phyloP scores from a whole-genome alignment of 2,329 filamentous ascomycete genomes.

The Hortaea sp. region DNA sequence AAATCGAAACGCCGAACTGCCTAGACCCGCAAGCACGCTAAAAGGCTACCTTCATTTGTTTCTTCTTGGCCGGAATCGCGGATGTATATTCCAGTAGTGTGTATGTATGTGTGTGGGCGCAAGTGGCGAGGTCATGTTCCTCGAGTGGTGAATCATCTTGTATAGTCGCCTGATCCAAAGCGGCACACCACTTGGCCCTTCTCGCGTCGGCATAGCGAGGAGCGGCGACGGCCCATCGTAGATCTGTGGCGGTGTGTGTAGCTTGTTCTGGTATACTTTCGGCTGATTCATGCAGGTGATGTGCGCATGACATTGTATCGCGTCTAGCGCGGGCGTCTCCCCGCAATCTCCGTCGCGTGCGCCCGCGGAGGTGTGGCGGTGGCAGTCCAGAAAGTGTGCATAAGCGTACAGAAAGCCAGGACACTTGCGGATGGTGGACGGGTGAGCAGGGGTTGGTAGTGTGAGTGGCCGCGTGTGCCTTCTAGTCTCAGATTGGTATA shows the following conservation, averaged over 20 bases:
- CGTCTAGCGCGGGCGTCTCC: not conserved
- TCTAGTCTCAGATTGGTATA: slow-evolving; percentile 25
- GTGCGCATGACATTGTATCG: not conserved
- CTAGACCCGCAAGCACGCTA: not conserved
- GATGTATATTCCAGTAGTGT: not conserved
- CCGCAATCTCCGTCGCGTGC: not conserved
- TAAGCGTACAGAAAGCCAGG: too few species aligned
- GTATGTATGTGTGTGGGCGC: not conserved
- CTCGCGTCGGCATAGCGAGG: not conserved
- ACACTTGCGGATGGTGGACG: too few species aligned
- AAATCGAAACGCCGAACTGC: not conserved
- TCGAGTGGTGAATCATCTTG: not conserved
- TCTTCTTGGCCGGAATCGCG: not conserved
- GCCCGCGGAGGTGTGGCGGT: not conserved
- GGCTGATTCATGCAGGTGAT: not conserved
- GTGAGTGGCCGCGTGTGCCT: not conserved
- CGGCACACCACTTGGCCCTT: not conserved
- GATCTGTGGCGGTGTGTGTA: not conserved
- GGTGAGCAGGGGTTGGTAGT: not conserved
- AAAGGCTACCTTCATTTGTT: too few species aligned
- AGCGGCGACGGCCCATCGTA: not conserved
- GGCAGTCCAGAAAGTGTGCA: too few species aligned
- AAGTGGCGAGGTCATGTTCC: not conserved
- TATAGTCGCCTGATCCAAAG: not conserved
- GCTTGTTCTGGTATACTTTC: not conserved